Base-by-base conservation (phyloP, 331 rosid species). In the Malus hybrid region DNA sequence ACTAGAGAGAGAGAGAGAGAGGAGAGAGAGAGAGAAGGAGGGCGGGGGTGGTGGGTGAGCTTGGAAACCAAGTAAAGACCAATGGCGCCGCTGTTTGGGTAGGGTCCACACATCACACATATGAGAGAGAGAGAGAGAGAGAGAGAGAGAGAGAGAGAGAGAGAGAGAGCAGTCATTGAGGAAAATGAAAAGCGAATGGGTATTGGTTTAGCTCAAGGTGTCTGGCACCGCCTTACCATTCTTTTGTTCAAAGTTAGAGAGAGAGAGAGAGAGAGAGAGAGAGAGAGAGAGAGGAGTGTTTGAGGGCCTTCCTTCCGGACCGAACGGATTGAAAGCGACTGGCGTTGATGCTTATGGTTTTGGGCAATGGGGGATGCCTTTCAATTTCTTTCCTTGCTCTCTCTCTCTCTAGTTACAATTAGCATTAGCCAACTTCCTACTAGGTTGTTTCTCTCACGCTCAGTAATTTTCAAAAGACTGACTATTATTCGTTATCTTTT, bases 1-100 rank as follows among this genome's bases (percentile, higher is more conserved):
- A 4, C 19, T 27, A 7, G 32, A 42, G 80, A 64, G 76, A 54
- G 74, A 75, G 34, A 64, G 70, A 20, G 68, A 71, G 13, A 55
- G 22, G 56, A 29, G 52, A 60, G 59, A 60, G 66, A 65, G 67
- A 80, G 70, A 34, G 24, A 12, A 57, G 2, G 69, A 15, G 31
- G 10, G 10, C 11, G 24, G 12, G 77, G 67, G 76, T 5, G 93
- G 94, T 87, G 82, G 97, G 93, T 87, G 96, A 80, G 80, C 86
- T 89, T 93, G 83, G 87, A 85, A 91, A 88, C 71, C 67, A 91
- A 91, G 97, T 81, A 85, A 88, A 83, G 97, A 85, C 93, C 83
- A 81, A 83, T 88, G 91, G 89, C 87, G 98, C 96, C 88, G 96
- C 88, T 89, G 84, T 88, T 73, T 74, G 86, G 86, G 83, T 76